A percentile compares a stretch with the other conserved stretches of the same genome.
These are phyloP conservation scores for Collybiopsis confluens DNA, from an alignment of 768 basidiomycete genomes.

Conservation along the genomic window DNA sequence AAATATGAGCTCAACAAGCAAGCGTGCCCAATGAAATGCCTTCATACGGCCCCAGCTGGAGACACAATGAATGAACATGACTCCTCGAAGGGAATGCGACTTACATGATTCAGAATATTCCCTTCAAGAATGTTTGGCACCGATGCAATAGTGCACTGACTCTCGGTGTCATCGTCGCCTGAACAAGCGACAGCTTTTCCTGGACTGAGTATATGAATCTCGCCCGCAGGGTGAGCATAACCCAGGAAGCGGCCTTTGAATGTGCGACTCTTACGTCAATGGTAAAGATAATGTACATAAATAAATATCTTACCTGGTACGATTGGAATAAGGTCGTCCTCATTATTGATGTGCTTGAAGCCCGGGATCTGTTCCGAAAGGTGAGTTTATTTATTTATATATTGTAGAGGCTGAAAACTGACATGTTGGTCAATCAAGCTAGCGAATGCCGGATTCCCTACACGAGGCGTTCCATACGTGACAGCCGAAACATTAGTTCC, in stretches of 20 bases:
- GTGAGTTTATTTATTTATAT: neutral
- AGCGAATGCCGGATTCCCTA: constrained; percentile 50
- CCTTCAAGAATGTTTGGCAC: constrained; percentile 52
- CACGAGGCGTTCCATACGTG: constrained; percentile 15
- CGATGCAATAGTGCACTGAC: constrained; percentile 49
- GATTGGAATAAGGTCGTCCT: constrained; percentile 21
- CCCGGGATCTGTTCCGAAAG: constrained; percentile 24
- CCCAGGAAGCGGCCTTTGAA: constrained; percentile 43
- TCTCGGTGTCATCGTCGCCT: constrained; percentile 51
- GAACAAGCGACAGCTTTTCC: constrained; percentile 33
- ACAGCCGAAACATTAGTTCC: constrained; percentile 4
- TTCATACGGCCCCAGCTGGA: constrained; percentile 45
- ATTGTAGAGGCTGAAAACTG: neutral
- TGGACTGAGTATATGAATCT: constrained; percentile 46
- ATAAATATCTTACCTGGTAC: constrained; percentile 11
- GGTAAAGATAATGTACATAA: no score
- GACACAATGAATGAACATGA: neutral
- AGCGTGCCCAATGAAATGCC: constrained; percentile 54
- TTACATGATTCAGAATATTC: constrained; percentile 48
- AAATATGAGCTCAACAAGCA: constrained; percentile 14
- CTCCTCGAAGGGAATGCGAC: constrained; percentile 6
- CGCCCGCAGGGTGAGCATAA: constrained; percentile 48
- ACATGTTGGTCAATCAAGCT: constrained; percentile 44
- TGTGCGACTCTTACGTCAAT: no score
- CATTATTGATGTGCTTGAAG: constrained; percentile 37